phyloP scores from a whole-genome alignment of 805 yeast species.

The Kazachstania martiniae region DNA sequence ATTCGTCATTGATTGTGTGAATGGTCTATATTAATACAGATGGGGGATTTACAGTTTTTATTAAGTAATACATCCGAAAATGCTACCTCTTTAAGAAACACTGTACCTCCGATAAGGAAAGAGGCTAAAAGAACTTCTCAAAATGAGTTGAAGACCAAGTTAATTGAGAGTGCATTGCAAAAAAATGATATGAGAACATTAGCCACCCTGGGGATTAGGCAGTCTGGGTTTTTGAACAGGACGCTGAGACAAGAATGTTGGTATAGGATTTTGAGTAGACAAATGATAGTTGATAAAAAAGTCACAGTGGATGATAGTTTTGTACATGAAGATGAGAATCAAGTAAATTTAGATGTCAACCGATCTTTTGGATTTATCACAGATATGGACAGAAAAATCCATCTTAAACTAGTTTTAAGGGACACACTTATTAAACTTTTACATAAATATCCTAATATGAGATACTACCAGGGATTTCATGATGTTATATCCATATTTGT shows the following conservation, averaged over 20 bases:
- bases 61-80: too few species aligned
- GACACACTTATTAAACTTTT: conserved; percentile 43
- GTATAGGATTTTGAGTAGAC: conserved; percentile 23
- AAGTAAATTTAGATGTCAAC: conserved; percentile 66
- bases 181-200: conserved; percentile 8
- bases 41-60: too few species aligned
- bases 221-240: conserved; percentile 18
- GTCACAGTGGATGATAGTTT: not conserved
- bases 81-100: too few species aligned
- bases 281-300: conserved; percentile 3
- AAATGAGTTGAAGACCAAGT: conserved; percentile 1
- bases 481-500: conserved; percentile 67
- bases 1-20: too few species aligned
- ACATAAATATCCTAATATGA: conserved; percentile 46
- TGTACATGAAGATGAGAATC: conserved; percentile 61
- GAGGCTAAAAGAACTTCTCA: too few species aligned
- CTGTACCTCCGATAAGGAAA: too few species aligned
- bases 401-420: conserved; percentile 16
- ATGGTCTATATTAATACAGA: too few species aligned
- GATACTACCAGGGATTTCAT: conserved; percentile 90
- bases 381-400: conserved; percentile 12
- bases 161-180: conserved; percentile 10
- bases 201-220: conserved; percentile 12
- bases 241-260: conserved; percentile 14
- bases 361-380: conserved; percentile 45